A percentile compares a stretch with the other conserved stretches of the same genome.
Evolutionary conservation across 2,329 filamentous ascomycete species (phyloP).

Genomic region (Penicillium oxalicum): DNA sequence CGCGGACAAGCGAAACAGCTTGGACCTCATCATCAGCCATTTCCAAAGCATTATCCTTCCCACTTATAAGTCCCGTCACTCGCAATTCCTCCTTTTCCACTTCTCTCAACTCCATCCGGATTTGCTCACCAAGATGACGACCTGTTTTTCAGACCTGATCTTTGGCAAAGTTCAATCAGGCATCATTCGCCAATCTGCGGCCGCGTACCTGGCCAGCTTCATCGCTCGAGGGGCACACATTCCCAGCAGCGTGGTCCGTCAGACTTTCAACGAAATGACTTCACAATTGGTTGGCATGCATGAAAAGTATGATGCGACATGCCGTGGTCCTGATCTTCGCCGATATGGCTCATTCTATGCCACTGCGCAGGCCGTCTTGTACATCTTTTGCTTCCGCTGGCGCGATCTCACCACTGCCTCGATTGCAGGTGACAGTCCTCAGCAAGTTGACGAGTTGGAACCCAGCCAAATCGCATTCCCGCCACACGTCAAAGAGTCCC

Average conservation of each 20-base stretch:
- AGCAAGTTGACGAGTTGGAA: slow-evolving; percentile 49
- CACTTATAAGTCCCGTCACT: slow-evolving; percentile 85
- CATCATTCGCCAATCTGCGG: slow-evolving; percentile 73
- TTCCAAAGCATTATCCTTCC: slow-evolving; percentile 85
- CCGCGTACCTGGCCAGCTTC: slow-evolving; percentile 90
- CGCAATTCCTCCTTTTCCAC: slow-evolving; percentile 93
- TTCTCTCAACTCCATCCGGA: slow-evolving; percentile 77
- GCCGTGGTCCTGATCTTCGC: slow-evolving; percentile 77
- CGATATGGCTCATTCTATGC: slow-evolving; percentile 82
- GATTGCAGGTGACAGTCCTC: slow-evolving; percentile 49
- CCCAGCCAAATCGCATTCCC: slow-evolving; percentile 73
- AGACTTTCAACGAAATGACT: slow-evolving; percentile 73
- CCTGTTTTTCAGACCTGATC: slow-evolving; percentile 66
- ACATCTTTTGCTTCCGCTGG: slow-evolving; percentile 98
- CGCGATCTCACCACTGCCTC: slow-evolving; percentile 68
- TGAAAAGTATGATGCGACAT: slow-evolving; percentile 63
- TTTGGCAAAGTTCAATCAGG: slow-evolving; percentile 64
- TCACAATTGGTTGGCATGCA: slow-evolving; percentile 71
- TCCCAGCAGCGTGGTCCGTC: slow-evolving; percentile 66
- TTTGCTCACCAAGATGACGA: slow-evolving; percentile 76
- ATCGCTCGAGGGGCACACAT: slow-evolving; percentile 85
- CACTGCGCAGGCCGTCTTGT: slow-evolving; percentile 79
- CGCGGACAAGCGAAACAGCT: slow-evolving; percentile 63
- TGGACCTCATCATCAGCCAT: slow-evolving; percentile 74
- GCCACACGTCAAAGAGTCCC: slow-evolving; percentile 63